Percentiles rank a stretch among this genome's conserved stretches.
Evolutionary conservation across 345 rosid species (phyloP).

Genomic region (Eucalyptus albens): DNA sequence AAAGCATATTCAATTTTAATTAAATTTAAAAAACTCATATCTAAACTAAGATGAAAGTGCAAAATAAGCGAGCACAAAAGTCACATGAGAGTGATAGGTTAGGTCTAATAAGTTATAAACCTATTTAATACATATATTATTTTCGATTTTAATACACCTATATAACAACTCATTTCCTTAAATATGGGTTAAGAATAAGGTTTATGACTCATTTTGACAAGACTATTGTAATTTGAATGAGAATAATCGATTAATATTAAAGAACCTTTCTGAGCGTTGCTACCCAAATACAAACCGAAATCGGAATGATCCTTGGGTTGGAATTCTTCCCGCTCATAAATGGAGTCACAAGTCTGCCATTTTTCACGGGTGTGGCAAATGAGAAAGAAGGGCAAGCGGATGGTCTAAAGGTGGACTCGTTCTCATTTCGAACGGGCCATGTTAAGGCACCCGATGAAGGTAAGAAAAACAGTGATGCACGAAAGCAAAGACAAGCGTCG

Average conservation of each 20-base stretch:
- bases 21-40: too few species aligned
- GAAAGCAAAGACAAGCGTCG: not conserved
- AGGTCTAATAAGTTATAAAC: not conserved
- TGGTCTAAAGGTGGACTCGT: not conserved
- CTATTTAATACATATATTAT: too few species aligned
- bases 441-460: not conserved
- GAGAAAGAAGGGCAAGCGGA: not conserved
- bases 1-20: too few species aligned
- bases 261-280: rapidly evolving
- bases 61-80: too few species aligned
- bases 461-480: not conserved
- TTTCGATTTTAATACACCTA: too few species aligned
- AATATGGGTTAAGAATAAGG: not conserved
- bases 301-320: too few species aligned
- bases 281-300: too few species aligned
- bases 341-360: not conserved
- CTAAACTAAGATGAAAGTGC: not conserved
- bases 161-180: too few species aligned
- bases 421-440: not conserved
- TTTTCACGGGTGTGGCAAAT: not conserved
- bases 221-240: not conserved
- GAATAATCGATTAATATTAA: not conserved
- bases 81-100: too few species aligned
- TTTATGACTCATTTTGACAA: not conserved
- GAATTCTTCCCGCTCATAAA: too few species aligned